Percentiles rank a stretch among this genome's conserved stretches.
Conservation (phyloP, 192 early-diverging fungal species). For the Glomus cerebriforme region DNA sequence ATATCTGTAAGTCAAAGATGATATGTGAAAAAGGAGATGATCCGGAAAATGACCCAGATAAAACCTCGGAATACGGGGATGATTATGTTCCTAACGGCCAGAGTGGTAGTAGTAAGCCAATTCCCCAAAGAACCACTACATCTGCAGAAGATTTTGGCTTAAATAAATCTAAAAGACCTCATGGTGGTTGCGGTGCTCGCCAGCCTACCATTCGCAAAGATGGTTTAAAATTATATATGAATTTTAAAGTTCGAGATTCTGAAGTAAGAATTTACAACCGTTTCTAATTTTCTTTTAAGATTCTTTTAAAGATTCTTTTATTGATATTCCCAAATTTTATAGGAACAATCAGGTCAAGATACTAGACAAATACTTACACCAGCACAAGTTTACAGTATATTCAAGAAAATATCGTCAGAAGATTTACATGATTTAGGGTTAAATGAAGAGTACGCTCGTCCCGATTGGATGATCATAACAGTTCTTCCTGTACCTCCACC, state of each 20-base stretch:
- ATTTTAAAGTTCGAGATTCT: conserved; percentile 46
- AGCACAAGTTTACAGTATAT: conserved; percentile 75
- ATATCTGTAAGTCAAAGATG: conserved; percentile 80
- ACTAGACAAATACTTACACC: conserved; percentile 66
- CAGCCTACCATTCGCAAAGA: conserved; percentile 85
- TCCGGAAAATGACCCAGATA: conserved; percentile 54
- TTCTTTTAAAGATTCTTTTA: background rate
- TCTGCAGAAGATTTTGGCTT: conserved; percentile 47
- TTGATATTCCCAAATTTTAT: background rate
- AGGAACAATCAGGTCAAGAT: conserved; percentile 60
- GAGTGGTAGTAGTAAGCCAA: background rate
- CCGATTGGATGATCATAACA: conserved; percentile 98
- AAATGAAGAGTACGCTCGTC: conserved; percentile 86
- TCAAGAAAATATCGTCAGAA: conserved; percentile 84
- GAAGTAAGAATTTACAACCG: conserved; percentile 31
- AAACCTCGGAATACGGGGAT: background rate
- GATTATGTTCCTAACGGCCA: background rate
- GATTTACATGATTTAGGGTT: conserved; percentile 88
- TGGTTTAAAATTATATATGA: conserved; percentile 68
- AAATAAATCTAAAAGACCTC: conserved; percentile 59
- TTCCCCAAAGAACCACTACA: conserved; percentile 3
- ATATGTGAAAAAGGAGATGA: conserved; percentile 79
- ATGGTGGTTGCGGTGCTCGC: conserved; percentile 83
- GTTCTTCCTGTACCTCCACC: conserved; percentile 95
- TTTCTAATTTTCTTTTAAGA: background rate